Conservation (phyloP, 495 filamentous ascomycete species). For the Parathielavia hyrcaniae region DNA sequence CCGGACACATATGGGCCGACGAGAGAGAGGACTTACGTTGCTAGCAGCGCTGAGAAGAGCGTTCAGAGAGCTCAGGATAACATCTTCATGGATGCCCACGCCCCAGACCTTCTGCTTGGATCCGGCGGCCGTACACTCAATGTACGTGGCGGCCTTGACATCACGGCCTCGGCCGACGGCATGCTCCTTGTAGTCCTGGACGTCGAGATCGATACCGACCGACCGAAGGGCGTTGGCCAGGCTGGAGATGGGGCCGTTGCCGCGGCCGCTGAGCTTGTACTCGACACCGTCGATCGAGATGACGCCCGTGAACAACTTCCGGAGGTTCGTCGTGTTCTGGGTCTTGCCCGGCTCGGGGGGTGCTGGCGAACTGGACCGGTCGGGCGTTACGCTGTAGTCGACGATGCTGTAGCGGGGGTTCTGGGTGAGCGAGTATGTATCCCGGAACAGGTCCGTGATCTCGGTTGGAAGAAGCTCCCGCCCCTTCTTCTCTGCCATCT, state of each 20-base stretch:
- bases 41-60: conserved; percentile 82
- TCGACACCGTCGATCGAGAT: conserved; percentile 77
- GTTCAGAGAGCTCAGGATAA: conserved; percentile 85
- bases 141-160: conserved; percentile 88
- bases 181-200: conserved; percentile 94
- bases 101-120: conserved; percentile 78
- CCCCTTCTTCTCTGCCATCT: conserved; percentile 62
- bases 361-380: conserved; percentile 71
- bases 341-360: conserved; percentile 63
- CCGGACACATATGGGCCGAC: not conserved
- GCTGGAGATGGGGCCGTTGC: conserved; percentile 86
- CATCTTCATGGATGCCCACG: conserved; percentile 91
- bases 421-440: conserved; percentile 73
- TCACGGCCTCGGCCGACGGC: conserved; percentile 73
- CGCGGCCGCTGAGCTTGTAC: conserved; percentile 69
- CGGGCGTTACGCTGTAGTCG: conserved; percentile 86
- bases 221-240: conserved; percentile 73
- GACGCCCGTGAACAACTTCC: conserved; percentile 80
- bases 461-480: conserved; percentile 79
- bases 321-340: conserved; percentile 67
- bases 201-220: conserved; percentile 86
- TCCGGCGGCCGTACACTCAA: conserved; percentile 75
- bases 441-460: conserved; percentile 79
- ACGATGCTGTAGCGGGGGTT: conserved; percentile 81
- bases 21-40: conserved; percentile 58